Evolutionary conservation across 2,329 filamentous ascomycete species (phyloP), one percentile per base, ranked within the genome.

Genomic region (Alternaria angustiovoidea): DNA sequence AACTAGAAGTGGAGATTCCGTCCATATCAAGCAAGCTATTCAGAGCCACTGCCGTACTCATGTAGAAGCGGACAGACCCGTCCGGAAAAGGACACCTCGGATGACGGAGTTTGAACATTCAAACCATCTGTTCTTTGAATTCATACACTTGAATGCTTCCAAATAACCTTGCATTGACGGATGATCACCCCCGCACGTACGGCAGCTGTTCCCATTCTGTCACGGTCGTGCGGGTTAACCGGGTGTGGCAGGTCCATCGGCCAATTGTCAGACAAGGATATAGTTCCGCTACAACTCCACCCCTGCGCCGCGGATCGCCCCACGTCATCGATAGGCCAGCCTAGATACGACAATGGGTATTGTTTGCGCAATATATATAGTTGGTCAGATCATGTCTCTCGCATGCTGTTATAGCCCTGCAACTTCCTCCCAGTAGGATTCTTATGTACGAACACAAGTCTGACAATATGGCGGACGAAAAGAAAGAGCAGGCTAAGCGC

Each of bases 391-490:
- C 16, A 11, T 24, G 12, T 9, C n/a, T 41, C 18, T 41, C 18
- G 11, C 24, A 7, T 32, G n/a, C 38, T 1, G 14, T 43, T 28
- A 6, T 16, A 7, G 7, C 12, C 22, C 18, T 16, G 34, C 16
- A 30, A 51, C 16, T 7, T 42, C 12, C 9, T 24, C 20, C 9
- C 39, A 24, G 14, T 11, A 24, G n/a, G 11, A 8, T 18, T 24
- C 18, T 36, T 22, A 39, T 22, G 34, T 42, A 26, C 28, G 22
- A 44, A 56, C 38, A 39, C 30, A 32, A 48, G 14, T 24, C 43
- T 6, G 41, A 57, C 8, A 51, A 41, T 7, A 70, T 70, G 67
- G 52, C 64, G 32, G 67, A 70, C 52, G 66, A 67, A 9, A 70
- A 69, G 57, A 66, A 69, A 51, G 46, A 54, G 56, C 62, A 69